These are phyloP conservation scores for Stagonosporopsis tanaceti DNA, from an alignment of 2,329 filamentous ascomycete genomes.

Conservation along the genomic window DNA sequence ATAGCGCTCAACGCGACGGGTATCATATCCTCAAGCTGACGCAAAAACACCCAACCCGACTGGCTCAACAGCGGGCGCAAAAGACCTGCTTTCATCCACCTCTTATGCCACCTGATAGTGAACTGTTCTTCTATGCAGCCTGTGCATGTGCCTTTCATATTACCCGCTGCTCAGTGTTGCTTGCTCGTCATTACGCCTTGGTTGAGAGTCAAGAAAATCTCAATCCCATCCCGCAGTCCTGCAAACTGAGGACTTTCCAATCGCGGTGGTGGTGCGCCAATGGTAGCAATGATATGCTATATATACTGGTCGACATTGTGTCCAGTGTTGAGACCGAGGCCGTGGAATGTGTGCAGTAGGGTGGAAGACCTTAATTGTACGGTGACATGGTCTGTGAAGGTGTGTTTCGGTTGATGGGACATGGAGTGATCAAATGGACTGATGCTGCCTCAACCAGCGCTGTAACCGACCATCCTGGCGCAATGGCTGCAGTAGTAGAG, in stretches of 20 bases:
- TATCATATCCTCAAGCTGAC: conserved; percentile 14
- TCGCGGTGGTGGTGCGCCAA: conserved; percentile 6
- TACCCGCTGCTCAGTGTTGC: neutral
- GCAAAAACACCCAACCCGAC: neutral
- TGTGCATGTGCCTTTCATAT: neutral
- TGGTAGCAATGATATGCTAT: conserved; percentile 16
- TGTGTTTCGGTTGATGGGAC: neutral
- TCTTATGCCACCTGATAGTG: conserved; percentile 1
- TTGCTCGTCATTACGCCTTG: conserved; percentile 1
- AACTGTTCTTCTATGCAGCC: neutral
- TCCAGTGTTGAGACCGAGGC: neutral
- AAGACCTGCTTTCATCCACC: conserved; percentile 12
- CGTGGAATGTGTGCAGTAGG: neutral
- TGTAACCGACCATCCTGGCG: conserved; percentile 51
- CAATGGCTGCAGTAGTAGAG: conserved; percentile 53
- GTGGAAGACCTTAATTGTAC: neutral
- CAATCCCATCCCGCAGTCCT: conserved; percentile 1
- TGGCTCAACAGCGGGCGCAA: conserved; percentile 2
- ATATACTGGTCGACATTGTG: neutral
- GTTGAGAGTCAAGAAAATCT: neutral
- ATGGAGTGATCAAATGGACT: neutral
- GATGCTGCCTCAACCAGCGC: conserved; percentile 37
- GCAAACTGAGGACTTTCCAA: neutral
- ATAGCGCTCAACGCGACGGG: conserved; percentile 12
- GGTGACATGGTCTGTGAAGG: neutral